Evolutionary conservation across 495 filamentous ascomycete genomes (phyloP).

Genomic region (Talaromyces ruber): DNA sequence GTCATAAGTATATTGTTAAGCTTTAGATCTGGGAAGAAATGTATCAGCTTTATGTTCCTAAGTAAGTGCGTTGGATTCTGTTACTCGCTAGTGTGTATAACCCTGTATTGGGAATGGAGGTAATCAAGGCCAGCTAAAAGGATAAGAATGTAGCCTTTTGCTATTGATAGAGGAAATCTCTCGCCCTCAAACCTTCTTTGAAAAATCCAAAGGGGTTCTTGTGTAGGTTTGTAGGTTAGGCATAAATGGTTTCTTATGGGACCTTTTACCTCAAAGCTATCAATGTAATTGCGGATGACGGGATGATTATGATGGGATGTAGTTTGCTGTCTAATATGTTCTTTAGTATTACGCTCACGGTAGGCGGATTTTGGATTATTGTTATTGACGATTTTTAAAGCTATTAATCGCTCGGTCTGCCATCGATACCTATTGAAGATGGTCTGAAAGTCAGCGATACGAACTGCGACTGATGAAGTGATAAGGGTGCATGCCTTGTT

Average conservation of each 20-base stretch:
- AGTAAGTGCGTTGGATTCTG: background rate
- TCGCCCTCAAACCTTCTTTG: slow-evolving; percentile 15
- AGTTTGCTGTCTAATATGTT: slow-evolving; percentile 14
- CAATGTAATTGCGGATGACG: slow-evolving; percentile 18
- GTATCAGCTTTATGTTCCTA: background rate
- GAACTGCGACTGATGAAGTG: slow-evolving; percentile 10
- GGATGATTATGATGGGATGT: slow-evolving; percentile 16
- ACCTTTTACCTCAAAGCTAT: slow-evolving; percentile 21
- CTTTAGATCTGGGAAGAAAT: slow-evolving; percentile 4
- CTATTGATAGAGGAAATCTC: slow-evolving; percentile 14
- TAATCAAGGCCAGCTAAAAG: slow-evolving; percentile 30
- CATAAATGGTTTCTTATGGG: slow-evolving; percentile 18
- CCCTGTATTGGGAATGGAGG: slow-evolving; percentile 26
- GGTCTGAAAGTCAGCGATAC: slow-evolving; percentile 6
- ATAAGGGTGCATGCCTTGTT: slow-evolving; percentile 10
- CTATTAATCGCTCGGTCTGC: slow-evolving; percentile 16
- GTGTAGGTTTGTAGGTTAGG: slow-evolving; percentile 21
- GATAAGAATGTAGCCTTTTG: slow-evolving; percentile 7
- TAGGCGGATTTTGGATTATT: slow-evolving; percentile 14
- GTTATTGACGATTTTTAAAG: slow-evolving; percentile 18
- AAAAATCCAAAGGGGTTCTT: slow-evolving; percentile 23
- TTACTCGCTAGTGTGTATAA: slow-evolving; percentile 28
- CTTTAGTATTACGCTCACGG: slow-evolving; percentile 16
- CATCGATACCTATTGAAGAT: slow-evolving; percentile 17
- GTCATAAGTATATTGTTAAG: slow-evolving; percentile 9